Evolutionary conservation across 495 filamentous ascomycete genomes (phyloP).

Genomic region (Annulohypoxylon nitens): DNA sequence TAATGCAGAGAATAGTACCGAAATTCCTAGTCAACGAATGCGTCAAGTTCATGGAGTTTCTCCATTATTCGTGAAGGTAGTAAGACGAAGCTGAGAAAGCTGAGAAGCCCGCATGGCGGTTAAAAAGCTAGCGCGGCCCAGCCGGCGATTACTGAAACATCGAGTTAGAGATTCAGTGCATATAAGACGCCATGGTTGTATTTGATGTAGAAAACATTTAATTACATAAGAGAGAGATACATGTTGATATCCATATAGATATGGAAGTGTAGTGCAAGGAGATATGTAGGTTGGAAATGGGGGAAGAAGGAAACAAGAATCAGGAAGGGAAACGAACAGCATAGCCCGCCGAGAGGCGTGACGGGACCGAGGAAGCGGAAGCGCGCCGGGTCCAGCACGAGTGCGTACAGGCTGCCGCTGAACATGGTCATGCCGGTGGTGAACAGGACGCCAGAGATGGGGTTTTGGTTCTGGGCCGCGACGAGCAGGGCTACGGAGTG

Average conservation of each 20-base stretch:
- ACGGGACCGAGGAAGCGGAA: constrained; percentile 69
- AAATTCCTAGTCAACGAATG: neutral
- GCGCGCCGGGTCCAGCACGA: constrained; percentile 67
- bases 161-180: neutral
- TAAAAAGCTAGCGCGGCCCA: constrained; percentile 47
- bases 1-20: neutral
- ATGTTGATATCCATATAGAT: neutral
- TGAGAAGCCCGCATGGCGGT: neutral
- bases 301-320: no score
- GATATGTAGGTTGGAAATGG: no score
- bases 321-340: constrained; percentile 38
- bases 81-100: neutral
- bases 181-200: neutral
- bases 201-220: no score
- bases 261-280: no score
- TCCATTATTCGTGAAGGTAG: neutral
- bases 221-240: neutral
- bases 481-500: constrained; percentile 70
- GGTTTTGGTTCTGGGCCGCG: constrained; percentile 53
- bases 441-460: constrained; percentile 55
- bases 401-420: constrained; percentile 70
- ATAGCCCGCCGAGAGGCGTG: constrained; percentile 71
- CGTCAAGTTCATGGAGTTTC: neutral
- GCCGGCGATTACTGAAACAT: constrained; percentile 44
- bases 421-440: constrained; percentile 69